These are phyloP conservation scores for Exophiala spinifera DNA, from an alignment of 2,329 filamentous ascomycete species.

Conservation along the genomic window DNA sequence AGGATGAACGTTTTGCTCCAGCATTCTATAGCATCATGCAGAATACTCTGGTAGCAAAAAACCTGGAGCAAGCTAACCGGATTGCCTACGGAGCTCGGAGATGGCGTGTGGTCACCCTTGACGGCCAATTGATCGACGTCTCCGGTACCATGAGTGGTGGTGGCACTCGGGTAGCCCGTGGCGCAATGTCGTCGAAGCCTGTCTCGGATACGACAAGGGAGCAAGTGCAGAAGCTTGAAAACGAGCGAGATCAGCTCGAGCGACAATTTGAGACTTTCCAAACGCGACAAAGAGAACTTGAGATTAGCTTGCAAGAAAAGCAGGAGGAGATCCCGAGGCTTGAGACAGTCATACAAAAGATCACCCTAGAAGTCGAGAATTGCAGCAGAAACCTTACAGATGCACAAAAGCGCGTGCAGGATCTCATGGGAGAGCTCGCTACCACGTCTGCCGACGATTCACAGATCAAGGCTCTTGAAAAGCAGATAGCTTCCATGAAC, in stretches of 20 bases:
- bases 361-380: slow-evolving; percentile 83
- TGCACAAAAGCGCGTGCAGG: slow-evolving; percentile 77
- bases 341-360: slow-evolving; percentile 89
- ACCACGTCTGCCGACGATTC: slow-evolving; percentile 76
- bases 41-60: slow-evolving; percentile 88
- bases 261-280: slow-evolving; percentile 80
- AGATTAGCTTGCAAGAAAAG: slow-evolving; percentile 68
- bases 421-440: slow-evolving; percentile 76
- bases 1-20: slow-evolving; percentile 79
- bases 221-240: slow-evolving; percentile 81
- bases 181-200: slow-evolving; percentile 94
- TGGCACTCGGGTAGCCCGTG: slow-evolving; percentile 83
- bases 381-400: slow-evolving; percentile 80
- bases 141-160: slow-evolving; percentile 99
- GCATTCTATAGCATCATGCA: slow-evolving; percentile 96
- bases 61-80: slow-evolving; percentile 92
- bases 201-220: slow-evolving; percentile 84
- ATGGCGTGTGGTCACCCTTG: slow-evolving; percentile 95
- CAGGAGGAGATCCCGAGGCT: slow-evolving; percentile 76
- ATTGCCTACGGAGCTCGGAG: slow-evolving; percentile 91
- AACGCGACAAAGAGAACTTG: slow-evolving; percentile 76
- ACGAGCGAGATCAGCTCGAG: slow-evolving; percentile 81
- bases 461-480: slow-evolving; percentile 69
- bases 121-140: slow-evolving; percentile 93
- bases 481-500: slow-evolving; percentile 71